phyloP scores from a whole-genome alignment of 176 grass and related monocot species.

The Otatea glauca region DNA sequence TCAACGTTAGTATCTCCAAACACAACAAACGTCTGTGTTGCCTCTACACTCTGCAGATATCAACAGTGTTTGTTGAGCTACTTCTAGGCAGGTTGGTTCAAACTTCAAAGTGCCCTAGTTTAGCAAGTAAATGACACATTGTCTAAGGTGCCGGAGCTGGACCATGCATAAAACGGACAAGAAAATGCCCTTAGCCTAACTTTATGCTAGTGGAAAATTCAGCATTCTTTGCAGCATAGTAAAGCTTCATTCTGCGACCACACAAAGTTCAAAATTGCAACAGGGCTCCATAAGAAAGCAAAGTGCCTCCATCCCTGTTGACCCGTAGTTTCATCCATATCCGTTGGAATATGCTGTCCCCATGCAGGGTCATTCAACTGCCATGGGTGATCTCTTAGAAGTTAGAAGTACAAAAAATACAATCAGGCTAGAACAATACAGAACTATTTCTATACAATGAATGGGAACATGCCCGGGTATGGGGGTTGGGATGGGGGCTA shows the following conservation, averaged over 20 bases:
- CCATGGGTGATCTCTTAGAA: constrained; percentile 1
- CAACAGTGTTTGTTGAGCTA: constrained; percentile 9
- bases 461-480: neutral
- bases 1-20: neutral
- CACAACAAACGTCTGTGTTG: neutral
- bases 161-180: neutral
- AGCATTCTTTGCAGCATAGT: neutral
- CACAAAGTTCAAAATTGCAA: neutral
- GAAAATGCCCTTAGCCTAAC: neutral
- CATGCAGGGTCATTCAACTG: constrained; percentile 1
- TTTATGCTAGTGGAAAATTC: constrained; percentile 11
- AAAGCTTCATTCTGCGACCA: neutral
- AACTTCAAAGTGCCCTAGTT: neutral
- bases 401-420: neutral
- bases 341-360: constrained; percentile 11
- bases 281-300: constrained; percentile 18
- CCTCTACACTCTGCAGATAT: neutral
- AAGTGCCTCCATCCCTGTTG: neutral
- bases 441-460: neutral
- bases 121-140: constrained; percentile 10
- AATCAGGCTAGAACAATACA: neutral
- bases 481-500: constrained; percentile 15
- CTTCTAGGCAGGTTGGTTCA: neutral
- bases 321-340: constrained; percentile 13
- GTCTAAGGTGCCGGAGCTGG: neutral